A percentile compares a stretch with the other conserved stretches of the same genome.
Conservation (phyloP, 139 green algal genomes). For the Chlamydomonas eustigma region DNA sequence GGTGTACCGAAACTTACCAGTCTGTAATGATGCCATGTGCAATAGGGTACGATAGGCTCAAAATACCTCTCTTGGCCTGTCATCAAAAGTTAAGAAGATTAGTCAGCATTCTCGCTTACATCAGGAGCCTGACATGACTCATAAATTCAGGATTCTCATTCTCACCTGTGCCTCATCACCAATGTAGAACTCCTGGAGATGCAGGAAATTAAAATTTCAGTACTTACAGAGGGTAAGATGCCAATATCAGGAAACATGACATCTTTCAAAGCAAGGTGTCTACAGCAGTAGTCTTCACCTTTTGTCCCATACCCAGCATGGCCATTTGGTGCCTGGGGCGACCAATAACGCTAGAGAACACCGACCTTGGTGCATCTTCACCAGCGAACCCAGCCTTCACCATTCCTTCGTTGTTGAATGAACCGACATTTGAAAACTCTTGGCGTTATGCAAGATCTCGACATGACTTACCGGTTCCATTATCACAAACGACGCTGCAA, state of each 20-base stretch:
- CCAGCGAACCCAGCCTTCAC: slow-evolving; percentile 27
- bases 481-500: slow-evolving; percentile 12
- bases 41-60: slow-evolving; percentile 91
- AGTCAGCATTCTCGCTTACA: too few relatives aligned
- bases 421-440: too few relatives aligned
- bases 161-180: slow-evolving; percentile 87
- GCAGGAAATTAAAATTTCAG: too few relatives aligned
- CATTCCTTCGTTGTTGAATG: too few relatives aligned
- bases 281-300: too few relatives aligned
- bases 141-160: too few relatives aligned
- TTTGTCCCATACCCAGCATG: slow-evolving; percentile 44
- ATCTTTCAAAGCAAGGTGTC: too few relatives aligned
- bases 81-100: too few relatives aligned
- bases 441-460: neutral
- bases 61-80: slow-evolving; percentile 90
- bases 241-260: too few relatives aligned
- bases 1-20: slow-evolving; percentile 93
- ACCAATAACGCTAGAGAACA: slow-evolving; percentile 33
- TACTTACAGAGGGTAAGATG: too few relatives aligned
- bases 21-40: slow-evolving; percentile 92
- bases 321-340: slow-evolving; percentile 25
- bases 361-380: slow-evolving; percentile 37
- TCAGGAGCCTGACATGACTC: too few relatives aligned
- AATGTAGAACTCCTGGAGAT: slow-evolving; percentile 84
- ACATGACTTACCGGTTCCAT: slow-evolving; percentile 11